phyloP scores from a whole-genome alignment of 345 rosid species.

The Populus simonii region DNA sequence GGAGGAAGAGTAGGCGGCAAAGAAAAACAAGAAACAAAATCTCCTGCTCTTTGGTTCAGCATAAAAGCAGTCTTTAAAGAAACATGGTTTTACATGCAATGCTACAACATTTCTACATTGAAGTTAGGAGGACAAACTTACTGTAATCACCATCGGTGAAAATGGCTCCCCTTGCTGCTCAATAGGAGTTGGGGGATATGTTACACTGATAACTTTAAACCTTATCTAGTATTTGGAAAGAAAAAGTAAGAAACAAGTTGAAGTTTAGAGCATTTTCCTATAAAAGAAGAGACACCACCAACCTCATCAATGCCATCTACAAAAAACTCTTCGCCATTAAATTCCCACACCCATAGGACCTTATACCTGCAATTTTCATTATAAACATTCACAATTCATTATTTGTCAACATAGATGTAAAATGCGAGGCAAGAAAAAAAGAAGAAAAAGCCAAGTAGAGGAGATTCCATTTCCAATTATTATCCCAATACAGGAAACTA shows the following conservation, averaged over 20 bases:
- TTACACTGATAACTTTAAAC: conserved; percentile 58
- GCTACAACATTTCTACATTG: not conserved
- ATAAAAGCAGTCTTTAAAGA: not conserved
- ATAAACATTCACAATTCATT: not conserved
- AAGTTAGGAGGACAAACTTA: conserved; percentile 40
- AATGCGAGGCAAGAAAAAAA: not conserved
- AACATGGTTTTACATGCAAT: too few species aligned
- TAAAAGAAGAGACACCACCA: not conserved
- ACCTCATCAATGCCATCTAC: conserved; percentile 71
- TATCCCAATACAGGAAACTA: not conserved
- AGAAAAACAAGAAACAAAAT: too few species aligned
- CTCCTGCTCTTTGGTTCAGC: not conserved
- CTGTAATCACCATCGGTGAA: conserved; percentile 81
- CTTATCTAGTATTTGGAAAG: conserved; percentile 51
- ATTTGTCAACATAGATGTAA: not conserved
- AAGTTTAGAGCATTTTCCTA: not conserved
- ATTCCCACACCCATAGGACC: conserved; percentile 75
- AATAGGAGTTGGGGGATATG: conserved; percentile 60
- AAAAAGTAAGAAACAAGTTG: conserved; percentile 7
- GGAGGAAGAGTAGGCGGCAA: too few species aligned
- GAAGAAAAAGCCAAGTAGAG: not conserved
- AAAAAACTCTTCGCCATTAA: conserved; percentile 14
- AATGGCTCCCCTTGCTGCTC: conserved; percentile 74
- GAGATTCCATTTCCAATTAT: not conserved
- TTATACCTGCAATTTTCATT: conserved; percentile 44